Base-by-base conservation (phyloP, 495 filamentous ascomycete genomes). In the Hyaloscypha variabilis region DNA sequence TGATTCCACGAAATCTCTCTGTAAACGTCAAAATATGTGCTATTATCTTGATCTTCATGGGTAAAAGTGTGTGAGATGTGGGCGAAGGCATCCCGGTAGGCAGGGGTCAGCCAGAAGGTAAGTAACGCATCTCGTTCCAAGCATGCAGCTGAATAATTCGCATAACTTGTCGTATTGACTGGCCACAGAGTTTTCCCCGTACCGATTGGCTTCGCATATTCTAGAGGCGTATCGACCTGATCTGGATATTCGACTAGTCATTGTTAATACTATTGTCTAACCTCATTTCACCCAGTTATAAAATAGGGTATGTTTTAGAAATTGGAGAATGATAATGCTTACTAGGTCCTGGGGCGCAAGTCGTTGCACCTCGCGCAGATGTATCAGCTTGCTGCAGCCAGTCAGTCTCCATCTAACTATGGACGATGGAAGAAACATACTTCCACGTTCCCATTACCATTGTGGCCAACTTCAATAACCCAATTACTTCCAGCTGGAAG, bases 11-110 rank as follows among this genome's bases (percentile, higher is more conserved):
- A 72, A 57, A 88, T 86, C 71, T 89, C 86, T 65, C 80, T 82
- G 65, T 68, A 64, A 8, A 83, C 75, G 72, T 89, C 86, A 2
- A 70, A 65, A 73, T 85, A 87, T 23, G 86, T 88, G 29, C 84
- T 82, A 63, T 88, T 87, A 71, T 88, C 79, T 63, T 86, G 74
- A 57, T 82, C 82, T 71, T 80, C 72, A 67, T 89, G 86, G 10
- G 83, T 87, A 76, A 87, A 88, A 17, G 86, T 88, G 78, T 89
- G 86, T 2, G 86, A 87, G 10, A 88, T 74, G 11, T 82, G 78
- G 8, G 76, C 82, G 67, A 85, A 88, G 23, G 74, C 76, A 72
- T 88, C 76, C 1, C 74, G 70, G 71, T 88, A 85, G 26, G 61
- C 55, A 17, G 74, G n/a, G 50, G 62, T 81, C 59, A 74, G 72